phyloP scores from a whole-genome alignment of 2,329 filamentous ascomycete species.

The Mollisia scopiformis region DNA sequence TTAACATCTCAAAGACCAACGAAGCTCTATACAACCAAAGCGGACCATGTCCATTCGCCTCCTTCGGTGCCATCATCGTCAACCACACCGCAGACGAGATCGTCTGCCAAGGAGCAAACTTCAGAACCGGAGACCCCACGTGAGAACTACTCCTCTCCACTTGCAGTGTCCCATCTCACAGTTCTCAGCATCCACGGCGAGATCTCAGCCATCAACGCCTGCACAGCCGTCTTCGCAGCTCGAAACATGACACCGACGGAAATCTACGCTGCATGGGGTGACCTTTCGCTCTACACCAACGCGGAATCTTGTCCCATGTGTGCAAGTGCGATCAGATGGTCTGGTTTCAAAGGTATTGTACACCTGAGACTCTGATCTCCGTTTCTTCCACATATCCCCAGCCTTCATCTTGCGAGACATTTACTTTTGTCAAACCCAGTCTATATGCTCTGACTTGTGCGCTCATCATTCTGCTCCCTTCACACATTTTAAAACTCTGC shows the following conservation, averaged over 20 bases:
- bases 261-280: constrained; percentile 48
- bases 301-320: constrained; percentile 61
- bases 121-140: constrained; percentile 19
- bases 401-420: background rate
- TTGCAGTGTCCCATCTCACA: background rate
- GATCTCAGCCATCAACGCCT: constrained; percentile 57
- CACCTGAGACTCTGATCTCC: too few species aligned
- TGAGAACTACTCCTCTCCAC: background rate
- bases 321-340: constrained; percentile 57
- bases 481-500: too few species aligned
- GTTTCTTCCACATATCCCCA: too few species aligned
- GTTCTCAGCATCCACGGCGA: constrained; percentile 48
- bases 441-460: too few species aligned
- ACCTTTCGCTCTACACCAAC: constrained; percentile 49
- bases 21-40: constrained; percentile 43
- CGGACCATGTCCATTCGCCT: constrained; percentile 53
- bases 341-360: constrained; percentile 46
- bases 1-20: constrained; percentile 39
- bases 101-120: constrained; percentile 17
- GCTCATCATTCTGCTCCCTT: too few species aligned
- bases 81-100: constrained; percentile 48
- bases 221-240: constrained; percentile 47
- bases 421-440: too few species aligned
- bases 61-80: constrained; percentile 57
- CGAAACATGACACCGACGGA: constrained; percentile 30